Base-by-base conservation (phyloP, 2,329 filamentous ascomycete genomes). In the Aspergillus terreus region DNA sequence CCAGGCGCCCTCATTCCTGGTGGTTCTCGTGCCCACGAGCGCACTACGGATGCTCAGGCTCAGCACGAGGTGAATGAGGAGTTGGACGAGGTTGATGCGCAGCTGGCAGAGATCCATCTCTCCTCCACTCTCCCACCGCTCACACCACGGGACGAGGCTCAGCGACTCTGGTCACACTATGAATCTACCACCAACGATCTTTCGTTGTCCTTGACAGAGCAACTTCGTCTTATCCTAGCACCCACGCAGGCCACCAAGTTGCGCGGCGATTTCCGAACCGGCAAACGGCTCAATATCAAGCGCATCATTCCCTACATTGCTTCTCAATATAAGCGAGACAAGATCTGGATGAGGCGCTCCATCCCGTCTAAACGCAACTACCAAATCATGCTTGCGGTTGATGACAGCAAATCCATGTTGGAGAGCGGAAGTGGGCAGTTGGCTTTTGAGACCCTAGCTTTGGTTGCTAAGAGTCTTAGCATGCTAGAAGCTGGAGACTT, bases 251-350 rank as follows among this genome's bases (percentile, higher is more conserved):
- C 92, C 1, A 97, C 94, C 35, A 99, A 97, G 67, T 88, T 99
- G 56, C 92, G 92, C 2, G 94, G 94, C 41, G 91, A 95, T 60
- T 97, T 95, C 81, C 89, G 94, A 60, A 99, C 94, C 0, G 94
- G 94, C 57, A 99, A 99, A 71, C 87, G 94, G 0, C 89, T 99
- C 63, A 99, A 97, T 73, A 96, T 99, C 78, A 97, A 97, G 74
- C 90, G 92, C 61, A 99, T 99, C 73, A 99, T 99, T 64, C 94
- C 95, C 0, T 99, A 99, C 75, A 97, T 99, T 62, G 94, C 95
- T 1, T 97, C 92, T 0, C 87, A 88, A 67, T 99, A 96, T 81
- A 97, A 96, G 79, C 89, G 94, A 54, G 94, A 99, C 82, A 99
- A 99, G 79, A 99, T 99, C 73, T 99, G 94, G 94, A 95, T 99